Evolutionary conservation across 805 yeast species (phyloP), one percentile per base, ranked within the genome.

Genomic region (Lachancea kluyveri): DNA sequence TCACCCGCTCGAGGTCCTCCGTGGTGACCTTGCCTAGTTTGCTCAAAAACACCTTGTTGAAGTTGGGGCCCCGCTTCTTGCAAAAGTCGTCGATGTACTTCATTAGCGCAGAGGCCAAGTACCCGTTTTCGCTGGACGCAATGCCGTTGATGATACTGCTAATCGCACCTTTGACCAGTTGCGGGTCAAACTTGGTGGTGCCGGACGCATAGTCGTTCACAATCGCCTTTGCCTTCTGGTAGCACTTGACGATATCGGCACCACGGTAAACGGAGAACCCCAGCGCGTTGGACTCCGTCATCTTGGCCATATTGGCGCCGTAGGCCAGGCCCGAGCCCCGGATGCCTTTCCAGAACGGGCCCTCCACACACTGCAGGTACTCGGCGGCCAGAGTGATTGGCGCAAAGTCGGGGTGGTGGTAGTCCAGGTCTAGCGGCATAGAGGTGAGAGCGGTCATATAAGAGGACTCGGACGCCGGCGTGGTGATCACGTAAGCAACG

Each of bases 331-430:
- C 98, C 1, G 87, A 71, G 24, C 98, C 98, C 59, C 98, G 74
- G 20, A 92, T 83, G 35, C 94, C 95, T 48, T 85, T 73, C 96
- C 97, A 90, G 41, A 90, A 79, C 21, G 97, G 98, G 3, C 98
- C 98, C 56, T 92, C 98, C 12, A 85, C 86, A 21, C 86, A 81
- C 42, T 79, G 82, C 35, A 92, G 64, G 46, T 77, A 81, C 34
- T 82, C 87, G 5, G 80, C 69, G 5, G 87, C 84, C 17, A 88
- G 67, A 0, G 79, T 70, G 24, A 90, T 66, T 16, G 78, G 79
- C 31, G 81, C 77, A 18, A 77, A 64, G 45, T 88, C 95, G 13
- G 65, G 62, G 28, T 75, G 67, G 9, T 55, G 46, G 42, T 70
- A 77, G 35, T 54, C 37, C 35, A 52, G 30, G 31, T 49, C 30